phyloP scores from a whole-genome alignment of 2,329 filamentous ascomycete species.

The Fusarium miscanthi region DNA sequence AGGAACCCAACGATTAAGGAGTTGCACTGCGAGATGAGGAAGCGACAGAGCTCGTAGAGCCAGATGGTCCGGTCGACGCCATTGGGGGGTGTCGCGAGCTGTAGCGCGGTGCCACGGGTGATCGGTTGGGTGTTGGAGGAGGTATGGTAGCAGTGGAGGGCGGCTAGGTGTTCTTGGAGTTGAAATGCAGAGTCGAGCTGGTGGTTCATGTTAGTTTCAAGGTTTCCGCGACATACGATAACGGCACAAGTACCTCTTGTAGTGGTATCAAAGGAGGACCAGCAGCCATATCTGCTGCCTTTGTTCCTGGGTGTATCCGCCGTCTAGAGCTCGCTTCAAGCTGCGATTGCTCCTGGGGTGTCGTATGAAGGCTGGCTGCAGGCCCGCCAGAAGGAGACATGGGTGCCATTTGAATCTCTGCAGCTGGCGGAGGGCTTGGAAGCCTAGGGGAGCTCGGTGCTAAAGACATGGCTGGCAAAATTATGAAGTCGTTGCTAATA shows the following conservation, averaged over 20 bases:
- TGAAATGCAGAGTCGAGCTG: constrained; percentile 98
- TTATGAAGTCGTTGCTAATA: constrained; percentile 14
- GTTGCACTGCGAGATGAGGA: constrained; percentile 95
- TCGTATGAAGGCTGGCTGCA: constrained; percentile 65
- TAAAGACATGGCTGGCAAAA: constrained; percentile 60
- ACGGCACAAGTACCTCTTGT: constrained; percentile 70
- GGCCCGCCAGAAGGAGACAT: constrained; percentile 75
- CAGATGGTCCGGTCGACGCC: constrained; percentile 89
- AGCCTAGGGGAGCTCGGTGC: constrained; percentile 87
- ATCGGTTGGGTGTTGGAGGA: constrained; percentile 75
- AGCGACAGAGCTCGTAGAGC: constrained; percentile 98
- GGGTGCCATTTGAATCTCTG: constrained; percentile 90
- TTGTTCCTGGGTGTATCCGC: constrained; percentile 92
- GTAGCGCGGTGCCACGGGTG: constrained; percentile 77
- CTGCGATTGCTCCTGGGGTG: constrained; percentile 71
- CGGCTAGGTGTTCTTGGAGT: constrained; percentile 95
- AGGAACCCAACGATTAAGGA: constrained; percentile 92
- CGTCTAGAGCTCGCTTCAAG: constrained; percentile 81
- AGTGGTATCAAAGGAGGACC: constrained; percentile 90
- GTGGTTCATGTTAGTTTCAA: constrained; percentile 21
- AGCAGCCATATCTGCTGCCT: constrained; percentile 89
- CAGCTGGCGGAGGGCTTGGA: constrained; percentile 92
- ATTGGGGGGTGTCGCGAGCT: constrained; percentile 82
- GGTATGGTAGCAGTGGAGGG: constrained; percentile 86
- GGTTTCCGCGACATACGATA: neutral